phyloP scores from a whole-genome alignment of 192 early-diverging fungal genomes.

The Neocallimastix lanati region DNA sequence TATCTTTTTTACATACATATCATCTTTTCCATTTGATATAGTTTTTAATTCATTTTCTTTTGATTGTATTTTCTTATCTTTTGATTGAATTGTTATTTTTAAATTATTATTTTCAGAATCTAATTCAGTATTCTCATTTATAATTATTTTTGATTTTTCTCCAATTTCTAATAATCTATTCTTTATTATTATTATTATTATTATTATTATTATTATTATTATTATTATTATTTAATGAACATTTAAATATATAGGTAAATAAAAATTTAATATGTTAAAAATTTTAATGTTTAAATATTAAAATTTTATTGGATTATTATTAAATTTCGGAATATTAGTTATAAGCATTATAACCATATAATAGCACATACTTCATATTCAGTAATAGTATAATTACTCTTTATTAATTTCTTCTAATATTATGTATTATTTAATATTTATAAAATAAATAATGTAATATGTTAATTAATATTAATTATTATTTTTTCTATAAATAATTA shows the following conservation, averaged over 20 bases:
- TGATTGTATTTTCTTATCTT: neutral
- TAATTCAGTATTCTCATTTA: neutral
- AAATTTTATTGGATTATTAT: too few species aligned
- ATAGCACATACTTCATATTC: neutral
- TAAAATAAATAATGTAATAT: too few species aligned
- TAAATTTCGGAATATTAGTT: too few species aligned
- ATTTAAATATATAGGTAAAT: too few species aligned
- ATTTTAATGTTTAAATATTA: too few species aligned
- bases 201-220: neutral
- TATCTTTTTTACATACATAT: too few species aligned
- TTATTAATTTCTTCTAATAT: neutral
- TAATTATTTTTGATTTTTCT: neutral
- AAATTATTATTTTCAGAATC: neutral
- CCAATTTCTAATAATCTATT: neutral
- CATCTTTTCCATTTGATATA: neutral
- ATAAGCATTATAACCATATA: too few species aligned
- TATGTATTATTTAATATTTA: too few species aligned
- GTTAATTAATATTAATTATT: too few species aligned
- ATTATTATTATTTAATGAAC: too few species aligned
- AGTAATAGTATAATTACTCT: neutral
- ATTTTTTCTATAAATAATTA: too few species aligned
- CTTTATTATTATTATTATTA: neutral
- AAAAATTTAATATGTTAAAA: too few species aligned
- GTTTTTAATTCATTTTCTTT: neutral
- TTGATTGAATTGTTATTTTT: neutral